Conservation (phyloP, 2,329 filamentous ascomycete genomes). For the Lachnellula subtilissima region DNA sequence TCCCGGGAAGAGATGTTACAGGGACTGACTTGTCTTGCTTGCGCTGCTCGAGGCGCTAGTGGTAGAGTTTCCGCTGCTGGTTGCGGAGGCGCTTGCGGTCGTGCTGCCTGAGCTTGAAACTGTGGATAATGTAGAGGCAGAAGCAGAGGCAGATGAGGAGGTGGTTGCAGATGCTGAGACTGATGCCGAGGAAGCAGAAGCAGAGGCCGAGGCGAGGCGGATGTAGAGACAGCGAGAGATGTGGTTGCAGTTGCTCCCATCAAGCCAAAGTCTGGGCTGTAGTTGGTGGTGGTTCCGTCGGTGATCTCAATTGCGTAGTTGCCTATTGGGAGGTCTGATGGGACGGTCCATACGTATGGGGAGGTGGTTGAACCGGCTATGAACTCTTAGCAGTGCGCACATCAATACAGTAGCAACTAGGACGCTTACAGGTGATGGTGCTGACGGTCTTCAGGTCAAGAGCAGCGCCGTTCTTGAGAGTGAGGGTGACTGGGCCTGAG, state of each 20-base stretch:
- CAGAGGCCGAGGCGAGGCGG: constrained; percentile 9
- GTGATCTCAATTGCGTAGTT: constrained; percentile 27
- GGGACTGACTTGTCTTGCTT: neutral
- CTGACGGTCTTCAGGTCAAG: constrained; percentile 20
- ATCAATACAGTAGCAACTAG: neutral
- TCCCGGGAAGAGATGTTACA: neutral
- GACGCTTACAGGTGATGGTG: constrained; percentile 25
- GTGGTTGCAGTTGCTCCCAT: neutral
- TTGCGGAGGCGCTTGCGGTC: neutral
- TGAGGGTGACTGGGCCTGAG: constrained; percentile 24
- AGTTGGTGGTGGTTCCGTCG: constrained; percentile 23
- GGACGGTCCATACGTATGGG: constrained; percentile 22
- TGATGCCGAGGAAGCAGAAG: neutral
- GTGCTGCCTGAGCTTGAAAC: constrained; percentile 3
- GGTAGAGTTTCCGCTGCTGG: constrained; percentile 6
- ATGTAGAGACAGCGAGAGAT: constrained; percentile 12
- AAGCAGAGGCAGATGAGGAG: constrained; percentile 1
- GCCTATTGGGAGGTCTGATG: constrained; percentile 10
- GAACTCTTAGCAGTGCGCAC: constrained; percentile 3
- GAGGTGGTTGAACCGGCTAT: constrained; percentile 19
- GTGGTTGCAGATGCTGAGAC: neutral
- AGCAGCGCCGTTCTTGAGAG: constrained; percentile 25
- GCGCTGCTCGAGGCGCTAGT: neutral
- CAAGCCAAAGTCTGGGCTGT: constrained; percentile 9
- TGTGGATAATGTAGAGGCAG: constrained; percentile 4